Percentiles rank a stretch among this genome's conserved stretches.
Conservation (phyloP, 2,329 filamentous ascomycete species). For the Colletotrichum brevisporum region DNA sequence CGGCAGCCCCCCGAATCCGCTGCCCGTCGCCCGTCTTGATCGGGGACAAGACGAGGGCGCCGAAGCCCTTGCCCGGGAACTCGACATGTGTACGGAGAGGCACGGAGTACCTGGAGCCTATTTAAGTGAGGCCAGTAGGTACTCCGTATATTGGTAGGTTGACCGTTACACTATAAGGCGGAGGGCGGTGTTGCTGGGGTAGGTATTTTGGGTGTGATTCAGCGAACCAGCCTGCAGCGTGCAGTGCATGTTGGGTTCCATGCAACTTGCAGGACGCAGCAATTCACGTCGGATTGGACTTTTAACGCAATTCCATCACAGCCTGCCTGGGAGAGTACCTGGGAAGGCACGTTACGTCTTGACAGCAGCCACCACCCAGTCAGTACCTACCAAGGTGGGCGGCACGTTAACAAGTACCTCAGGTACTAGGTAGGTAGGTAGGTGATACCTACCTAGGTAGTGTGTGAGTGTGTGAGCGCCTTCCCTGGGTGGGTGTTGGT, state of each 20-base stretch:
- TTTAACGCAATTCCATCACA: too few species aligned
- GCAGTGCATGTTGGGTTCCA: slow-evolving; percentile 1
- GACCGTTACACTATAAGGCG: neutral
- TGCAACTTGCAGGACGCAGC: neutral
- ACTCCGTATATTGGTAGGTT: neutral
- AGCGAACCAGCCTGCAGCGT: slow-evolving; percentile 16
- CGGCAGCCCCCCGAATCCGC: slow-evolving; percentile 19
- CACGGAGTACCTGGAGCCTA: neutral
- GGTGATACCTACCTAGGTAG: too few species aligned
- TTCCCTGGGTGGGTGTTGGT: too few species aligned
- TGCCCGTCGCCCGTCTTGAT: neutral
- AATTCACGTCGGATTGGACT: neutral
- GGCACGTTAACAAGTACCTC: too few species aligned
- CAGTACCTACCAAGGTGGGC: too few species aligned
- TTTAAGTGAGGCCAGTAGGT: neutral
- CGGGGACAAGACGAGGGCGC: neutral
- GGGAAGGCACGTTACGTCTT: too few species aligned
- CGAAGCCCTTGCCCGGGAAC: too few species aligned
- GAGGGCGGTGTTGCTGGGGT: slow-evolving; percentile 8
- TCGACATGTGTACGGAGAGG: neutral
- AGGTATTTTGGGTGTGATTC: slow-evolving; percentile 9
- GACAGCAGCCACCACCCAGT: too few species aligned
- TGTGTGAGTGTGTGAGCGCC: too few species aligned
- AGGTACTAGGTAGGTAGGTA: too few species aligned
- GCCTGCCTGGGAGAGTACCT: too few species aligned